A percentile compares a stretch with the other conserved stretches of the same genome.
Evolutionary conservation across 768 basidiomycete species (phyloP).

Genomic region (Grammothele lineata): DNA sequence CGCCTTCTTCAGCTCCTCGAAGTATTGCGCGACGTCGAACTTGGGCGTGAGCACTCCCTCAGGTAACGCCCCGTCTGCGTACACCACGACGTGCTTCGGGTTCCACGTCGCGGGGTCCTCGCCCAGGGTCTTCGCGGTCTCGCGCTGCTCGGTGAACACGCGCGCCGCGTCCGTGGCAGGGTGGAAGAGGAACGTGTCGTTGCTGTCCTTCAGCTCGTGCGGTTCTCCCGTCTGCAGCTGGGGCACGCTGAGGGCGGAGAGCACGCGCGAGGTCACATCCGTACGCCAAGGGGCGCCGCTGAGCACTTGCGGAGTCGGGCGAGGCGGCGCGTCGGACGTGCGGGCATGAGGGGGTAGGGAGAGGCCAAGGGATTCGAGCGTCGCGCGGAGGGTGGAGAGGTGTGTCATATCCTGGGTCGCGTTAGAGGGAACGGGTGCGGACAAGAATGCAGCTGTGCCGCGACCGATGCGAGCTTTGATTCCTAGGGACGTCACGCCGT

Average conservation of each 20-base stretch:
- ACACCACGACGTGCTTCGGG: conserved; percentile 53
- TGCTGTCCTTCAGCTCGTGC: conserved; percentile 52
- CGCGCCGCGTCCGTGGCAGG: conserved; percentile 28
- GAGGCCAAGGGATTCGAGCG: conserved; percentile 35
- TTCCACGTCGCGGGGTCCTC: conserved; percentile 35
- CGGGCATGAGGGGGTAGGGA: conserved; percentile 32
- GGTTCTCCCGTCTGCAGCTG: conserved; percentile 27
- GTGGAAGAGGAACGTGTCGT: conserved; percentile 69
- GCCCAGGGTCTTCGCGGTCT: conserved; percentile 17
- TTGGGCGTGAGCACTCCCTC: conserved; percentile 55
- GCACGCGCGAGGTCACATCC: conserved; percentile 34
- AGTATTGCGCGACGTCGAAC: conserved; percentile 67
- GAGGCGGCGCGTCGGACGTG: background rate
- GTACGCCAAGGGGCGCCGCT: conserved; percentile 31
- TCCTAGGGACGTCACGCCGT: no score
- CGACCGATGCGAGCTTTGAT: no score
- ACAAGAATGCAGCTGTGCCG: no score
- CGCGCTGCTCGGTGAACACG: conserved; percentile 22
- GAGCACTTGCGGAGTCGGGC: conserved; percentile 28
- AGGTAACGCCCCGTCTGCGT: conserved; percentile 45
- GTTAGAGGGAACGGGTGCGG: no score
- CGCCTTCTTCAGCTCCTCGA: conserved; percentile 39
- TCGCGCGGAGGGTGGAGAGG: conserved; percentile 28
- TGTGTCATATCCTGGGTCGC: conserved; percentile 22
- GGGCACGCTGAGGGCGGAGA: conserved; percentile 31